Percentiles rank a stretch among this genome's conserved stretches.
phyloP scores from a whole-genome alignment of 1,284 basidiomycete species.

The Sporisorium iseilematis-ciliati region DNA sequence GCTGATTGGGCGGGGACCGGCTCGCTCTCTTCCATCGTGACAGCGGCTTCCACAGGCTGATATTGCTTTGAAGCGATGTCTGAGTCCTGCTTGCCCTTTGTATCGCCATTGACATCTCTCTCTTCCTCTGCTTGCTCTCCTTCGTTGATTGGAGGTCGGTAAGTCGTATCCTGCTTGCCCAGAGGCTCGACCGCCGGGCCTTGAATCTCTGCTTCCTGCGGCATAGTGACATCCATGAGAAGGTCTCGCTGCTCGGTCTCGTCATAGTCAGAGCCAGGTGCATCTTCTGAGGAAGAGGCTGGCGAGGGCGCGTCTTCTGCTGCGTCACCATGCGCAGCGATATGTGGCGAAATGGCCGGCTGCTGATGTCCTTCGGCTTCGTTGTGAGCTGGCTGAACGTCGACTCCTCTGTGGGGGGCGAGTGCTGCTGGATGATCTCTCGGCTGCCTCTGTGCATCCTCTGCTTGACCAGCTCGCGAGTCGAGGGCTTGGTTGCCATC shows the following conservation, averaged over 20 bases:
- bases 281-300: slow-evolving; percentile 38
- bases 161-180: not conserved
- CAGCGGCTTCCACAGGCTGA: not conserved
- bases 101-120: not conserved
- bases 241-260: slow-evolving; percentile 6
- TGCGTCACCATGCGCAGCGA: not conserved
- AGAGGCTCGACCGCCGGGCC: not conserved
- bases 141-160: too few relatives aligned
- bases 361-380: not conserved
- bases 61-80: not conserved
- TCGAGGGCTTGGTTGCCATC: not conserved
- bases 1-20: not conserved
- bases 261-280: slow-evolving; percentile 43
- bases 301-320: slow-evolving; percentile 25
- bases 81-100: not conserved
- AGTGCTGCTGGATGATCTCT: not conserved
- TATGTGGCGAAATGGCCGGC: not conserved
- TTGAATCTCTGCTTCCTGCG: not conserved
- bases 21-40: not conserved
- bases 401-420: too few relatives aligned
- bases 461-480: not conserved
- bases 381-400: not conserved
- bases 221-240: not conserved
- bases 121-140: not conserved
- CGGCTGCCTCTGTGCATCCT: not conserved